Conservation (phyloP, 495 filamentous ascomycete species). For the Opeltia flavorubescens region DNA sequence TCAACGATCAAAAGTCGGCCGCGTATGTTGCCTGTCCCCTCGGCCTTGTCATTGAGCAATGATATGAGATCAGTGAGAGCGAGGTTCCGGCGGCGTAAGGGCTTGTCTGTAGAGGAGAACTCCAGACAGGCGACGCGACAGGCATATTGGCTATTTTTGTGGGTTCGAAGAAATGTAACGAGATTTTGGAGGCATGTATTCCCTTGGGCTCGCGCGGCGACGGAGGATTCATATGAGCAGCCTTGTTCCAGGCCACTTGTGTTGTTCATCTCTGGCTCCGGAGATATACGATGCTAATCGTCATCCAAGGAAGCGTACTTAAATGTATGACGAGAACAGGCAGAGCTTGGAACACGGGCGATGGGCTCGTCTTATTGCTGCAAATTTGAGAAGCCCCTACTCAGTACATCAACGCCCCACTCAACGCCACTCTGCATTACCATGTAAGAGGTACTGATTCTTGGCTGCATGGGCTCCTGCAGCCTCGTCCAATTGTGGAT, state of each 20-base stretch:
- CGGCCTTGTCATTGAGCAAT: background rate
- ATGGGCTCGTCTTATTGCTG: background rate
- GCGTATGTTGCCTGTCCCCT: background rate
- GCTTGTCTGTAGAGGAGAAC: background rate
- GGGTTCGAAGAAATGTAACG: background rate
- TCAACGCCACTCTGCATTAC: too few relatives aligned
- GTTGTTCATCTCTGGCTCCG: background rate
- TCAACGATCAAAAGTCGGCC: conserved; percentile 8
- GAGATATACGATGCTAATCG: background rate
- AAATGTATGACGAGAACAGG: too few relatives aligned
- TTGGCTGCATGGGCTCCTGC: too few relatives aligned
- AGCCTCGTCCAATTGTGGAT: too few relatives aligned
- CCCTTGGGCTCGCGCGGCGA: background rate
- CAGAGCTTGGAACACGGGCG: background rate
- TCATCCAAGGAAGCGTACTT: too few relatives aligned
- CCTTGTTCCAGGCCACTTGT: background rate
- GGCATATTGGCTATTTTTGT: background rate
- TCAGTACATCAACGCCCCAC: too few relatives aligned
- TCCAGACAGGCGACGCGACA: background rate
- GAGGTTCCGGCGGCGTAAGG: background rate
- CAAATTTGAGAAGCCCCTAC: background rate
- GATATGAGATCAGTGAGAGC: background rate
- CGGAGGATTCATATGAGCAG: background rate
- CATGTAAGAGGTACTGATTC: too few relatives aligned
- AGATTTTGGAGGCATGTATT: background rate